phyloP scores from a whole-genome alignment of 148 eudicot species.

The Diospyros kaki region DNA sequence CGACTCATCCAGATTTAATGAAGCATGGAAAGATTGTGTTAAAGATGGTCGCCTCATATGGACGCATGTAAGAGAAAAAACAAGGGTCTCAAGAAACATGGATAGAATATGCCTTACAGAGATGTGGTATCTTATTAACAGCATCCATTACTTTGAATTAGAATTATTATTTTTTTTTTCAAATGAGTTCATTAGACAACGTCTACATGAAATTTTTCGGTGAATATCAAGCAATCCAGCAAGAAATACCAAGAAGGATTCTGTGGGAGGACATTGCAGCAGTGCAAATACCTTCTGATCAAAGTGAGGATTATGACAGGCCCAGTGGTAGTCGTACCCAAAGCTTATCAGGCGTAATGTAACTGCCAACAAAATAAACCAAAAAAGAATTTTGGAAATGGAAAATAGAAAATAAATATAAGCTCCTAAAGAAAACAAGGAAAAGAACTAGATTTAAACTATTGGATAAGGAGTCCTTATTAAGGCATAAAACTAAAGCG shows the following conservation, averaged over 20 bases:
- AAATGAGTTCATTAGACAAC: not conserved
- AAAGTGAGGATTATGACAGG: slow-evolving; percentile 44
- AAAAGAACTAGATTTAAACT: slow-evolving; percentile 2
- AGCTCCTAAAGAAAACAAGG: not conserved
- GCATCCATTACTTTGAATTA: not conserved
- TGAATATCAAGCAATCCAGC: not conserved
- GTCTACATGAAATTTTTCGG: slow-evolving; percentile 2
- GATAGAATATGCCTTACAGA: too few relatives aligned
- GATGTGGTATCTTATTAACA: not conserved
- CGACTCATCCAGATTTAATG: too few relatives aligned
- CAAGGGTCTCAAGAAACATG: too few relatives aligned
- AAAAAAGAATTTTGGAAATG: not conserved
- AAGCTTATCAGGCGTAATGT: slow-evolving; percentile 86
- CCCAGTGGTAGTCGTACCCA: slow-evolving; percentile 91
- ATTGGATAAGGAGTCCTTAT: not conserved
- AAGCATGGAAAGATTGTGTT: too few relatives aligned
- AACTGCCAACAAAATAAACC: slow-evolving; percentile 39
- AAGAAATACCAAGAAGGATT: slow-evolving; percentile 3
- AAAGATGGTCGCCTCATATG: too few relatives aligned
- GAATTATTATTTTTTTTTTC: not conserved
- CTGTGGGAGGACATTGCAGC: not conserved
- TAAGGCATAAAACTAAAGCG: not conserved
- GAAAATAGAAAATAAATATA: not conserved
- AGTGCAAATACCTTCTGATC: slow-evolving; percentile 59
- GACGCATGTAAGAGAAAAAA: too few relatives aligned